A percentile compares a stretch with the other conserved stretches of the same genome.
Conservation (phyloP, 371 early-diverging fungal genomes). For the Rhizopus microsporus region DNA sequence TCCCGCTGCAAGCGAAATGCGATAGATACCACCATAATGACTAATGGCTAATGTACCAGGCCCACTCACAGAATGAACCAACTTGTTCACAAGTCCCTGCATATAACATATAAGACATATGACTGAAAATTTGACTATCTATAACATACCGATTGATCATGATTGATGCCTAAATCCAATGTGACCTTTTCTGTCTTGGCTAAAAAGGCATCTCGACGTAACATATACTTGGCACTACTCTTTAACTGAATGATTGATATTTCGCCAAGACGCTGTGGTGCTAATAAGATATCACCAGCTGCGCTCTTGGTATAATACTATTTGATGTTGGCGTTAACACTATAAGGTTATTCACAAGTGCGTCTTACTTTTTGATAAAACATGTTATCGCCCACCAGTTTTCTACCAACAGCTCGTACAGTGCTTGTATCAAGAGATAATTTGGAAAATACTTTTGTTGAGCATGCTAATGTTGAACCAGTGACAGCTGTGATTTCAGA, state of each 20-base stretch:
- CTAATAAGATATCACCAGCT: constrained; percentile 71
- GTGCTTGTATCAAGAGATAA: constrained; percentile 53
- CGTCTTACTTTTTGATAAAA: constrained; percentile 62
- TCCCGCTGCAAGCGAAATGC: constrained; percentile 65
- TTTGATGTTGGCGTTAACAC: not conserved
- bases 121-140: not conserved
- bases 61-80: constrained; percentile 69
- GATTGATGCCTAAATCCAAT: constrained; percentile 52
- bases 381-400: constrained; percentile 56
- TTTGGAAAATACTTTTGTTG: constrained; percentile 55
- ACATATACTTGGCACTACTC: constrained; percentile 63
- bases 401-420: constrained; percentile 53
- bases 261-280: constrained; percentile 67
- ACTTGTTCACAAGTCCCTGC: constrained; percentile 62
- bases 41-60: constrained; percentile 74
- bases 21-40: constrained; percentile 71
- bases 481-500: constrained; percentile 64
- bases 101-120: constrained; percentile 1
- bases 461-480: constrained; percentile 65
- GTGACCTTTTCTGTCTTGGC: constrained; percentile 69
- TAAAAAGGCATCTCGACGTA: constrained; percentile 69
- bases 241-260: constrained; percentile 65
- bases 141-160: constrained; percentile 17
- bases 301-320: constrained; percentile 60
- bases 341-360: not conserved